Conservation (phyloP, 192 early-diverging fungal species). For the Coemansia erecta region DNA sequence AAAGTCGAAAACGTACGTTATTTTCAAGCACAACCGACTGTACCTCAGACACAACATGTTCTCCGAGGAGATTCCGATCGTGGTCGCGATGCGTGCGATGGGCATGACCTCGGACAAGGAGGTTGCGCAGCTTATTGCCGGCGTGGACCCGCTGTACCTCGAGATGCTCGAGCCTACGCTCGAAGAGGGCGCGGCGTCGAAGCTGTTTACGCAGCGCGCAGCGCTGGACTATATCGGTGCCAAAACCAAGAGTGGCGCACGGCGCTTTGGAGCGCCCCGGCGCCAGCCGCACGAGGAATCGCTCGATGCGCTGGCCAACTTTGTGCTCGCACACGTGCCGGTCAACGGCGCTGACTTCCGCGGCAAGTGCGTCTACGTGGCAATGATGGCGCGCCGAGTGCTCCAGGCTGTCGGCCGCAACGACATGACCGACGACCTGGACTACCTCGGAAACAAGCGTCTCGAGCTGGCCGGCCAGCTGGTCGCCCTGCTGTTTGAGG, state of each 20-base stretch:
- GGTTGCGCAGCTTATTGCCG: conserved; percentile 89
- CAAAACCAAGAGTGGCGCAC: conserved; percentile 65
- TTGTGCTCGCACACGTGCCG: conserved; percentile 87
- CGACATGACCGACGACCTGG: conserved; percentile 89
- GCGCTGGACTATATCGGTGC: conserved; percentile 85
- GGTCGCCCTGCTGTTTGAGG: conserved; percentile 92
- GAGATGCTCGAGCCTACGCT: conserved; percentile 82
- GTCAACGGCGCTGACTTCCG: conserved; percentile 85
- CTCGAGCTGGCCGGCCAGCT: conserved; percentile 96
- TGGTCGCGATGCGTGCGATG: conserved; percentile 88
- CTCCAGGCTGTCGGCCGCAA: conserved; percentile 80
- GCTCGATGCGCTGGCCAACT: conserved; percentile 78
- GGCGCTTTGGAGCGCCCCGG: conserved; percentile 54
- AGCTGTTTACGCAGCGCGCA: conserved; percentile 87
- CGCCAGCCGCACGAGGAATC: conserved; percentile 77
- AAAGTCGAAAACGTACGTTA: conserved; percentile 89
- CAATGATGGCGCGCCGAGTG: conserved; percentile 90
- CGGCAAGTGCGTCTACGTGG: conserved; percentile 89
- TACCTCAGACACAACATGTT: conserved; percentile 93
- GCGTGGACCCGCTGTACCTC: conserved; percentile 77
- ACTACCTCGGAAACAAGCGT: conserved; percentile 98
- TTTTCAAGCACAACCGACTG: conserved; percentile 59
- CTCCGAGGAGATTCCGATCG: conserved; percentile 81
- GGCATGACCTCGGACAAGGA: conserved; percentile 94
- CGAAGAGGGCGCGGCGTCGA: conserved; percentile 74